These are phyloP conservation scores for Remersonia thermophila DNA, from an alignment of 2,329 filamentous ascomycete species.

Conservation along the genomic window DNA sequence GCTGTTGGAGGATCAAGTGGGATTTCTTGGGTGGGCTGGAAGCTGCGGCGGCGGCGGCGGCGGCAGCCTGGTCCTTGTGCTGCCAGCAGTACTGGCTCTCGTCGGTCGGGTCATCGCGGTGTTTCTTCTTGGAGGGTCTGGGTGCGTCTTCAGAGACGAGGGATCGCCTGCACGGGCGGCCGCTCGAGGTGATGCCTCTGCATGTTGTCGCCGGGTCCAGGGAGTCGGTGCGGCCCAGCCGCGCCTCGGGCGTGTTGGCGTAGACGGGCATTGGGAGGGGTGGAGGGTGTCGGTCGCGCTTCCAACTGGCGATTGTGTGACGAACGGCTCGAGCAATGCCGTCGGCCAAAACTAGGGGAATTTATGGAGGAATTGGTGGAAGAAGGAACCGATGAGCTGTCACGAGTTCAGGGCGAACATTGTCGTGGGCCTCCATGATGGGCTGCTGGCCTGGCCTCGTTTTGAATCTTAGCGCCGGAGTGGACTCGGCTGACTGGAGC, in stretches of 20 bases:
- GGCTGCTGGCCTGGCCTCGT: slow-evolving; percentile 1
- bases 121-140: slow-evolving; percentile 22
- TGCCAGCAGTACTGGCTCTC: slow-evolving; percentile 81
- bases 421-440: slow-evolving; percentile 10
- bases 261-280: slow-evolving; percentile 51
- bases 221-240: slow-evolving; percentile 69
- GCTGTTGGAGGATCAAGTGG: slow-evolving; percentile 43
- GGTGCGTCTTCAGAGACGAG: slow-evolving; percentile 34
- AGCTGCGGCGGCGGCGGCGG: slow-evolving; percentile 32
- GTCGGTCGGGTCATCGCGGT: slow-evolving; percentile 39
- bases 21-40: slow-evolving; percentile 28
- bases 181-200: slow-evolving; percentile 70
- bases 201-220: slow-evolving; percentile 76
- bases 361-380: slow-evolving; percentile 2
- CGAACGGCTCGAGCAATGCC: no score
- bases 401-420: slow-evolving; percentile 1
- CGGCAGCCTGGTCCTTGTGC: slow-evolving; percentile 72
- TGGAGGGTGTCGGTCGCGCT: no score
- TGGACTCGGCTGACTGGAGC: slow-evolving; percentile 2
- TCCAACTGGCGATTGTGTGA: no score
- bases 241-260: slow-evolving; percentile 66
- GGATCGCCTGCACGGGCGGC: slow-evolving; percentile 70
- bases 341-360: neutral
- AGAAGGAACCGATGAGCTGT: neutral
- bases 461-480: neutral